Conservation (phyloP, 2,329 filamentous ascomycete genomes). For the Juglanconis oblonga region DNA sequence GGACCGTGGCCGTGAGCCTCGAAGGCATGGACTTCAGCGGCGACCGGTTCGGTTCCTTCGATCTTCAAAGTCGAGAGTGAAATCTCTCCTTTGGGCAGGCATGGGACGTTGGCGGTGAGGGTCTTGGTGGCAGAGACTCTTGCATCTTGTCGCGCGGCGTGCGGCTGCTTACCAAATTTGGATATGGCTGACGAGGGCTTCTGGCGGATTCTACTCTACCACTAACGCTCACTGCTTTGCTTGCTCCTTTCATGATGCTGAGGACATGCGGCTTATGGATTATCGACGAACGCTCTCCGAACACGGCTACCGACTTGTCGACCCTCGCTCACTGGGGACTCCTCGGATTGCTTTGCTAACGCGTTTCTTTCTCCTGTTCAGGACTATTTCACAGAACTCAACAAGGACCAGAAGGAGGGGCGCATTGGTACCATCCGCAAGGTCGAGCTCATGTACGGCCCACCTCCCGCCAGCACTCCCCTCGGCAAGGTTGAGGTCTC, state of each 20-base stretch:
- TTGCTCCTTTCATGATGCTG: slow-evolving; percentile 25
- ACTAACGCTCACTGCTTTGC: slow-evolving; percentile 35
- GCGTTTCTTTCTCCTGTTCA: slow-evolving; percentile 58
- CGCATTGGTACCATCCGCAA: slow-evolving; percentile 88
- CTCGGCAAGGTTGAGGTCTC: slow-evolving; percentile 81
- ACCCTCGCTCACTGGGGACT: slow-evolving; percentile 28
- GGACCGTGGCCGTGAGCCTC: background rate
- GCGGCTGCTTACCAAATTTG: slow-evolving; percentile 21
- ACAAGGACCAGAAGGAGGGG: slow-evolving; percentile 42
- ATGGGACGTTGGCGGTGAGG: background rate
- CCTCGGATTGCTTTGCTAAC: slow-evolving; percentile 66
- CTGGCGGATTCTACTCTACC: slow-evolving; percentile 9
- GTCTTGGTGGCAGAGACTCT: slow-evolving; percentile 19
- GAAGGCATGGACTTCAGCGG: background rate
- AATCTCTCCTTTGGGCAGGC: background rate
- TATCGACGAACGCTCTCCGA: slow-evolving; percentile 7
- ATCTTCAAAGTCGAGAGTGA: background rate
- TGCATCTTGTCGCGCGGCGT: slow-evolving; percentile 17
- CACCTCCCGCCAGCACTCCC: slow-evolving; percentile 77
- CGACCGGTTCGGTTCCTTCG: background rate
- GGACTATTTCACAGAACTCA: slow-evolving; percentile 74
- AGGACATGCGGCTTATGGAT: slow-evolving; percentile 16
- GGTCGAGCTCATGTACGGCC: slow-evolving; percentile 88
- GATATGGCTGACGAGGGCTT: slow-evolving; percentile 16
- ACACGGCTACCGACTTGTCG: slow-evolving; percentile 8